Evolutionary conservation across 2,329 filamentous ascomycete genomes (phyloP), one percentile per base, ranked within the genome.

Genomic region (Xylariaceae sp.): DNA sequence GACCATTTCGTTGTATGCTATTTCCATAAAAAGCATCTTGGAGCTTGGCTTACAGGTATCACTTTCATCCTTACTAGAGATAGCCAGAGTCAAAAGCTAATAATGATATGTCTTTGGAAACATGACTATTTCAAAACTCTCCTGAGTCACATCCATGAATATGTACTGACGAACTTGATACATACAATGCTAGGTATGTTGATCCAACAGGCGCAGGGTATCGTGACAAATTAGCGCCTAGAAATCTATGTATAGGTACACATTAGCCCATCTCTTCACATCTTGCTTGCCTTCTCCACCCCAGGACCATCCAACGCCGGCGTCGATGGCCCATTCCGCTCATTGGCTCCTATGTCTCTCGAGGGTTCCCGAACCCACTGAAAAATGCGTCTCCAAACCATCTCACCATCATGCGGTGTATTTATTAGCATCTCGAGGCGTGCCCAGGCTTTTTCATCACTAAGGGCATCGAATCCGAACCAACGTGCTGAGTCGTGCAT

Each of bases 401-500:
- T 64, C n/a, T 66, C 54, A 5, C 73, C 73, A 50, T 75, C 72
- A 53, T 75, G 69, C 18, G 67, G 62, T 26, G 58, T 53, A 11
- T 67, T 67, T 44, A 73, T 69, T 4, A 64, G 55, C 18, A 50
- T 44, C 46, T 65, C 47, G 2, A 74, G 56, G 4, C 49, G 48
- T 3, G 60, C 62, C 53, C 69, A 67, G 9, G 65, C 64, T 42
- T 65, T 67, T 21, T 65, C 59, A 15, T 73, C 68, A n/a, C 53
- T 53, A 1, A 60, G 45, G 4, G 62, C 57, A 21, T 71, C 69
- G 26, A 71, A 66, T 3, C 70, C 70, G 55, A 70, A 75, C 72
- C 75, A 76, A 4, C 67, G 60, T 27, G 62, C 54, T 1, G 71
- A 58, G 48, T 75, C 69, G 51, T 69, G 57, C 40, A 77, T 59